Conservation (phyloP, 768 basidiomycete species). For the Amylocystis lapponica region DNA sequence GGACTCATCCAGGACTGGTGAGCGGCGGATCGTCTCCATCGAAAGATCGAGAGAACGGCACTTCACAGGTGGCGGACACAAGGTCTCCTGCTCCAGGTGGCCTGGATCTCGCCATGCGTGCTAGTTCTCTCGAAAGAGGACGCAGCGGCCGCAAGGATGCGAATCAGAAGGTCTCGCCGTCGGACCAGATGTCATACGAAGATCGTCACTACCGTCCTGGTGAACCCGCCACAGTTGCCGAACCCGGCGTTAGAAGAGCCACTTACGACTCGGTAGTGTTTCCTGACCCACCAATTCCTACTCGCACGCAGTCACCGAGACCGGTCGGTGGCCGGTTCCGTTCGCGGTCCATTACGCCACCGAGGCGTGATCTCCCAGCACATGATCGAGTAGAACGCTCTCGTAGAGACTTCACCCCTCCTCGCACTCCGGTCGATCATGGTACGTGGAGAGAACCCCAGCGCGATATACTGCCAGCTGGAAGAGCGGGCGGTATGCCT, state of each 20-base stretch:
- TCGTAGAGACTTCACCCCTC: slow-evolving; percentile 10
- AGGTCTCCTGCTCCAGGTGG: slow-evolving; percentile 19
- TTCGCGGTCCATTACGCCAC: slow-evolving; percentile 15
- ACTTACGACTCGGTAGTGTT: too few relatives aligned
- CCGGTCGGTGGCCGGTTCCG: slow-evolving; percentile 7
- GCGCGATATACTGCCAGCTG: not conserved
- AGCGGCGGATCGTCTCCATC: slow-evolving; percentile 19
- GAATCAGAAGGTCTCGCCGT: slow-evolving; percentile 11
- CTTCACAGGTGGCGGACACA: slow-evolving; percentile 17
- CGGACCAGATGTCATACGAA: slow-evolving; percentile 39
- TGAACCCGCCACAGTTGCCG: slow-evolving; percentile 12
- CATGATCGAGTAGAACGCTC: slow-evolving; percentile 10
- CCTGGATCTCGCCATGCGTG: slow-evolving; percentile 16
- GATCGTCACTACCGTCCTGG: slow-evolving; percentile 65
- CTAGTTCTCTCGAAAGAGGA: slow-evolving; percentile 6
- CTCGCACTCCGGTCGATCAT: slow-evolving; percentile 6
- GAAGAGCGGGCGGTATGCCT: not conserved
- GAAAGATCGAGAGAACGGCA: slow-evolving; percentile 14
- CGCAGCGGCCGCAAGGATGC: not conserved
- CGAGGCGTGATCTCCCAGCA: slow-evolving; percentile 1
- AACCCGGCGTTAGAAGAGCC: too few relatives aligned
- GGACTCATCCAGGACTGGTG: slow-evolving; percentile 42
- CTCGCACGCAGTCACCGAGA: slow-evolving; percentile 6
- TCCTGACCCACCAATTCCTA: not conserved
- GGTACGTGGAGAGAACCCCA: slow-evolving; percentile 7